Percentiles rank a stretch among this genome's conserved stretches.
Conservation (phyloP, 495 filamentous ascomycete species). For the Chaetomidium leptoderma region DNA sequence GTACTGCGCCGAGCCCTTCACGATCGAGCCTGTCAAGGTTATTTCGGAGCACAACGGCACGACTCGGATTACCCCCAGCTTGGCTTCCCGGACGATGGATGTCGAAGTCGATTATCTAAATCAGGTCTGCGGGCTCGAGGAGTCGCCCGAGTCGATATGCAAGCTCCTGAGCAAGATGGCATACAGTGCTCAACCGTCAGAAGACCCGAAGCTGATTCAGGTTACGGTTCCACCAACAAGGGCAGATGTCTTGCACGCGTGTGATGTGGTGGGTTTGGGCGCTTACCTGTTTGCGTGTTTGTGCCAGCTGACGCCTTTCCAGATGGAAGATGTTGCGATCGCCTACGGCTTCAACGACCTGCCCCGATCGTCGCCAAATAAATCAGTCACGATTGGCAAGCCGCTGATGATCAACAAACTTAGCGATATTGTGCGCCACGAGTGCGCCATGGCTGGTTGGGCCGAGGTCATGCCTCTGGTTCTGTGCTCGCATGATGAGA, state of each 20-base stretch:
- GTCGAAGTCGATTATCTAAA: constrained; percentile 92
- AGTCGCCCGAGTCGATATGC: constrained; percentile 67
- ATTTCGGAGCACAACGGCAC: constrained; percentile 85
- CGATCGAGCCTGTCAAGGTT: constrained; percentile 87
- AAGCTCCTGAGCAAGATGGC: constrained; percentile 82
- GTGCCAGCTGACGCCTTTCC: background rate
- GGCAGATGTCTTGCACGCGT: constrained; percentile 92
- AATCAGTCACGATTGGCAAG: constrained; percentile 76
- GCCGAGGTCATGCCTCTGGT: constrained; percentile 94
- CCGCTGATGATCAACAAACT: constrained; percentile 93
- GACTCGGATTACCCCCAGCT: constrained; percentile 72
- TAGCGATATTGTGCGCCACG: constrained; percentile 80
- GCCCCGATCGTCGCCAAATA: constrained; percentile 75
- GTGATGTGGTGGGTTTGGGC: constrained; percentile 59
- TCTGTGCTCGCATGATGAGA: constrained; percentile 97
- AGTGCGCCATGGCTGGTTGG: constrained; percentile 94
- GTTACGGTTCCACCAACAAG: constrained; percentile 82
- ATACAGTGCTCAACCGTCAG: constrained; percentile 67
- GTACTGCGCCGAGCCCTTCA: constrained; percentile 84
- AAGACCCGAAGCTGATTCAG: constrained; percentile 63
- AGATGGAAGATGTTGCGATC: constrained; percentile 95
- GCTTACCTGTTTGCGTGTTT: background rate
- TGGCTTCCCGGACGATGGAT: constrained; percentile 67
- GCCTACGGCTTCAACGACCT: constrained; percentile 96
- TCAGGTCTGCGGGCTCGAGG: constrained; percentile 74